phyloP scores from a whole-genome alignment of 75 land plant genomes.

The Cryptomeria japonica region DNA sequence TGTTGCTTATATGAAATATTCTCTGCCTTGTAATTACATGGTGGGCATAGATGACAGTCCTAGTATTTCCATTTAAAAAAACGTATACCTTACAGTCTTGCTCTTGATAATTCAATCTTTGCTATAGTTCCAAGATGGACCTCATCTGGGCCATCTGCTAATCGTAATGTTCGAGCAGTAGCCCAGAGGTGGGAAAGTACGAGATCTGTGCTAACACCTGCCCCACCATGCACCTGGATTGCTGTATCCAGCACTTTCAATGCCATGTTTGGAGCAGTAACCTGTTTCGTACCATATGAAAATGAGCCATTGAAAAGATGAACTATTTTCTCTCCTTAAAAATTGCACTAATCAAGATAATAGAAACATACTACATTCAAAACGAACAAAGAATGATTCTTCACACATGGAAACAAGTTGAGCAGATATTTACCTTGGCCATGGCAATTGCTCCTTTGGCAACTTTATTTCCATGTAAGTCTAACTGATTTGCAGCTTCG shows the following conservation, averaged over 20 bases:
- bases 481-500: conserved; percentile 94
- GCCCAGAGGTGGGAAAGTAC: conserved; percentile 94
- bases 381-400: background rate
- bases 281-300: conserved; percentile 38
- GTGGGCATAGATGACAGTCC: background rate
- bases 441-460: conserved; percentile 94
- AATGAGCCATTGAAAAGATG: background rate
- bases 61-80: background rate
- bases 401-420: background rate
- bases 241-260: conserved; percentile 86
- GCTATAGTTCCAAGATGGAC: conserved; percentile 96
- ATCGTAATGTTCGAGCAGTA: conserved; percentile 78
- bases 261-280: conserved; percentile 94
- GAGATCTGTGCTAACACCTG: conserved; percentile 83
- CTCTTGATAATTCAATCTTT: conserved; percentile 69
- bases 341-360: background rate
- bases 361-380: background rate
- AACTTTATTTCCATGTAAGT: conserved; percentile 75
- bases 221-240: conserved; percentile 97
- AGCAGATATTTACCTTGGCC: conserved; percentile 79
- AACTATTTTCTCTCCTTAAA: background rate
- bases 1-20: background rate
- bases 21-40: background rate
- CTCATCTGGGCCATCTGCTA: conserved; percentile 99
- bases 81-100: conserved; percentile 45